Evolutionary conservation across 129 eudicot genomes (phyloP), one percentile per base, ranked within the genome.

Genomic region (Solidago caesia): DNA sequence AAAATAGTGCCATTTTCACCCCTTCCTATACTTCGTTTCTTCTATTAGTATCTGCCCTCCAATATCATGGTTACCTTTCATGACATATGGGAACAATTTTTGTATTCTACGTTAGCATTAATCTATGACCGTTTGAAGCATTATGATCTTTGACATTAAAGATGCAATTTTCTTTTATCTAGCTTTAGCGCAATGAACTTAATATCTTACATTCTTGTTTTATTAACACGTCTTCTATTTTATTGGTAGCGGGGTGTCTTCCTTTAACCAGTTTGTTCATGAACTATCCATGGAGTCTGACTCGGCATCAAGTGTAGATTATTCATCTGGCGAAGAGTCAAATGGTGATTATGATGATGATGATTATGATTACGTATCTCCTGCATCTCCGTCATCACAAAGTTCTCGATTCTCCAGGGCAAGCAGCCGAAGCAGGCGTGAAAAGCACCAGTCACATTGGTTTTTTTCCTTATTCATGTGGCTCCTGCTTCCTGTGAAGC

Each of bases 251-350:
- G 99, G 99, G 61, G 99, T 84, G 57, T 94, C 99, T 57, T 94
- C 99, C 68, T 94, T 94, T 80, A 94, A 94, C 84, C 97, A 89
- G 70, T 82, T 94, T 77, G 90, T 94, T 70, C 97, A 94, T 45
- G 96, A 94, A 62, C 80, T 86, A 42, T 87, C 99, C 43, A 80
- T 91, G 75, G 97, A 91, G 60, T 94, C 97, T 62, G 99, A 94
- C 68, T 79, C 83, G 47, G 89, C 84, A 42, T 87, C 97, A 45
- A 88, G 94, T 82, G 80, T 70, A 53, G 94, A 88, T 73, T 85
- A 88, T 79, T 88, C 97, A 73, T 90, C 99, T 70, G 99, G 85
- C 62, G 97, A 88, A 64, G 97, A 94, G 9, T 44, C 47, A 59
- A 70, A 79, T 3, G 73, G 46, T 14, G 64, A 64, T 59, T 61